Conservation (phyloP, 345 rosid genomes). For the Iberis pinnata region DNA sequence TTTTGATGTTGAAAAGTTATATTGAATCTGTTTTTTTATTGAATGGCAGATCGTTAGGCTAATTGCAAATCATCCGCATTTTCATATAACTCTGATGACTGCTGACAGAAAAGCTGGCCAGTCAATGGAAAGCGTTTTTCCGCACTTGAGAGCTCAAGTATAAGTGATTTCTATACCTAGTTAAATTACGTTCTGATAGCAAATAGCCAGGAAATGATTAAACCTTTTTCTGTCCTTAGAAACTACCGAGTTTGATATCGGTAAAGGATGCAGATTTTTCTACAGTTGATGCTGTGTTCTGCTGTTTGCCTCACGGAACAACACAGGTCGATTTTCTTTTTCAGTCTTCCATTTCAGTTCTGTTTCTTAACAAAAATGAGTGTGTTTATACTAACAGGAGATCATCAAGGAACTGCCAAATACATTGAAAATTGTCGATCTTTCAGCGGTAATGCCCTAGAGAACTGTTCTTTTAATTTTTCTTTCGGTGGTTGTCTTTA, state of each 20-base stretch:
- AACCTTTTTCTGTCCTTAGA: constrained; percentile 39
- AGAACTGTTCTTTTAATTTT: not conserved
- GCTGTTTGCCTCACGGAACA: constrained; percentile 98
- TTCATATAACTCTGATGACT: constrained; percentile 70
- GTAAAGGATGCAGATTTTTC: constrained; percentile 75
- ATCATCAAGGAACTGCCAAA: constrained; percentile 75
- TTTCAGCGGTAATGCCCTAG: constrained; percentile 70
- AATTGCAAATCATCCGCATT: constrained; percentile 69
- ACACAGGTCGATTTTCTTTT: constrained; percentile 77
- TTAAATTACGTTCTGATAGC: no score
- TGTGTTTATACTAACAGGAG: constrained; percentile 45
- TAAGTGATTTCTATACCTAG: not conserved
- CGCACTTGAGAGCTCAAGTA: constrained; percentile 72
- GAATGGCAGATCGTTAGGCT: constrained; percentile 39
- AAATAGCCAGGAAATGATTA: not conserved
- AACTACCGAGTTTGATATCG: constrained; percentile 66
- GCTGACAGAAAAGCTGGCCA: constrained; percentile 99
- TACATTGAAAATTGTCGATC: constrained; percentile 75
- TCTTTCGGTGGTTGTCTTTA: constrained; percentile 1
- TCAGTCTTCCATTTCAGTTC: no score
- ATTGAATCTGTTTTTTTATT: no score
- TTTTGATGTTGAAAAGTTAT: no score
- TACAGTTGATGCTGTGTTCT: constrained; percentile 81
- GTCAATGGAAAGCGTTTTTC: constrained; percentile 76
- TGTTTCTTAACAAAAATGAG: not conserved